Percentiles rank a stretch among this genome's conserved stretches.
These are phyloP conservation scores for Phytopythium helicoides DNA, from an alignment of 352 stramenopile species.

Conservation along the genomic window DNA sequence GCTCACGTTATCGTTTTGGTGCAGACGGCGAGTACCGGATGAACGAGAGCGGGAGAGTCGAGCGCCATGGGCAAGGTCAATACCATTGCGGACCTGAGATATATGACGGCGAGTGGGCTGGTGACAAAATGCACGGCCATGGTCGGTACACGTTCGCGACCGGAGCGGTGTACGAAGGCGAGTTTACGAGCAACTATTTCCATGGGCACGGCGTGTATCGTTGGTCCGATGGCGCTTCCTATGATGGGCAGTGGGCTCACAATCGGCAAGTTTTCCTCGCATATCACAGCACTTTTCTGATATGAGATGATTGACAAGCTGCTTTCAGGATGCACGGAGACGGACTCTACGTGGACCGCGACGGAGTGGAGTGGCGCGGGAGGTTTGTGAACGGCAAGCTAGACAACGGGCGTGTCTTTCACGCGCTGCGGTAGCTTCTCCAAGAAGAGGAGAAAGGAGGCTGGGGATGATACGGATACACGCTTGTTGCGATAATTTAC, in stretches of 20 bases:
- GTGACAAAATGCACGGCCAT: constrained; percentile 66
- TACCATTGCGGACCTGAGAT: constrained; percentile 55
- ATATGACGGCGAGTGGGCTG: constrained; percentile 62
- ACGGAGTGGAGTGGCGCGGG: constrained; percentile 68
- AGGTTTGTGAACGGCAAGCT: constrained; percentile 82
- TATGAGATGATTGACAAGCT: background rate
- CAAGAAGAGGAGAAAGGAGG: no score
- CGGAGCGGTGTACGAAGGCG: constrained; percentile 70
- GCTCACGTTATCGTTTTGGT: no score
- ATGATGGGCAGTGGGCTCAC: constrained; percentile 54
- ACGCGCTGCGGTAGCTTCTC: constrained; percentile 53
- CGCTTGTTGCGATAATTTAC: constrained; percentile 10
- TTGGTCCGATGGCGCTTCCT: constrained; percentile 66
- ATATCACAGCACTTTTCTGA: no score
- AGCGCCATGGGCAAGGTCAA: constrained; percentile 51
- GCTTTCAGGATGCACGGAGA: constrained; percentile 68
- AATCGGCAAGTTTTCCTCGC: constrained; percentile 25
- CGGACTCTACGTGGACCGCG: constrained; percentile 67
- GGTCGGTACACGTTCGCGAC: constrained; percentile 68
- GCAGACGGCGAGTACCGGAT: constrained; percentile 49
- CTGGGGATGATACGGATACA: no score
- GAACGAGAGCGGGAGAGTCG: constrained; percentile 24
- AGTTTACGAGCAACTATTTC: constrained; percentile 65
- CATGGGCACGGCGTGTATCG: constrained; percentile 58
- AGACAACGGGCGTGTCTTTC: constrained; percentile 81